Evolutionary conservation across 1,284 basidiomycete species (phyloP).

Genomic region (Ceratobasidium sp.): DNA sequence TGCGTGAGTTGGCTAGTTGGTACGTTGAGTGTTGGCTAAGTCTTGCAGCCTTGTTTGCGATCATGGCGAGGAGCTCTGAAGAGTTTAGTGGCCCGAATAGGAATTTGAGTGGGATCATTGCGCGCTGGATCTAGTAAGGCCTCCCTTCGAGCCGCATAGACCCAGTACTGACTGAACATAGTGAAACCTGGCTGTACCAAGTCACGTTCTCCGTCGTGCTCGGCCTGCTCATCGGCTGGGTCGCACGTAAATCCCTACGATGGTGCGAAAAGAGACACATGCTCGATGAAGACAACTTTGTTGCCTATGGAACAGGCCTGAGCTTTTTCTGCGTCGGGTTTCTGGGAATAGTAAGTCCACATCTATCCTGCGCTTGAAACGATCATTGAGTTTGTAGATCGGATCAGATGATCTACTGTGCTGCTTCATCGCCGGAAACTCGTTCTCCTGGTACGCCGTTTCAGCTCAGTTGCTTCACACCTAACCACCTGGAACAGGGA

Average conservation of each 20-base stretch:
- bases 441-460: conserved; percentile 21
- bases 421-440: conserved; percentile 35
- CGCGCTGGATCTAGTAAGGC: conserved; percentile 29
- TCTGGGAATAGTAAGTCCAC: conserved; percentile 17
- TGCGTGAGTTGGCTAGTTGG: not conserved
- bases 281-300: conserved; percentile 33
- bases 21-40: not conserved
- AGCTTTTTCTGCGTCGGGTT: conserved; percentile 31
- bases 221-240: conserved; percentile 18
- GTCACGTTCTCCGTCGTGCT: conserved; percentile 13
- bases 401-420: conserved; percentile 30
- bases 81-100: conserved; percentile 25
- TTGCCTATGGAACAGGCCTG: conserved; percentile 20
- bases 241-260: conserved; percentile 27
- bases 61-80: conserved; percentile 27
- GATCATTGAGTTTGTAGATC: not conserved
- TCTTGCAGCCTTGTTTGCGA: conserved; percentile 4
- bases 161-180: conserved; percentile 1
- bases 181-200: conserved; percentile 34
- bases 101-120: conserved; percentile 16
- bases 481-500: not conserved
- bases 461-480: not conserved
- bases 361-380: not conserved
- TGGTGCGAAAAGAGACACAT: conserved; percentile 24
- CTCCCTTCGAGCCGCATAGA: not conserved